These are phyloP conservation scores for Heliosperma pusillum DNA, from an alignment of 148 eudicot genomes.

Conservation along the genomic window DNA sequence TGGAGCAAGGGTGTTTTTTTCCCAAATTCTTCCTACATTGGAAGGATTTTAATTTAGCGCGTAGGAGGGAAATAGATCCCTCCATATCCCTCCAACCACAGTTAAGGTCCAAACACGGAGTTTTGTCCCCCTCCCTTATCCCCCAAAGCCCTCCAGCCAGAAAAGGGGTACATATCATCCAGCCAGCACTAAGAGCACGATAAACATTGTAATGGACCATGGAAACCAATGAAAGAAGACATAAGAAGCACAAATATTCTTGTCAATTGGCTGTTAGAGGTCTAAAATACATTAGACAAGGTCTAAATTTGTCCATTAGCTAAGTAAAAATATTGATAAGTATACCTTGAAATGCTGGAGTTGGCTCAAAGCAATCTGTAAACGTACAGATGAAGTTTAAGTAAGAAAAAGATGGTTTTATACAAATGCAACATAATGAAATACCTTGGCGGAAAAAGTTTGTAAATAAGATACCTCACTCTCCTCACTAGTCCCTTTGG, in stretches of 20 bases:
- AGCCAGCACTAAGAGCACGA: not conserved
- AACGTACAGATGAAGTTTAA: conserved; percentile 11
- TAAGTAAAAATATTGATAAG: too few relatives aligned
- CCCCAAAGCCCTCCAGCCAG: not conserved
- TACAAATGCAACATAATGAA: not conserved
- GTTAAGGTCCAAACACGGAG: not conserved
- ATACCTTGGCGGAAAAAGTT: not conserved
- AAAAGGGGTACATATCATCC: not conserved
- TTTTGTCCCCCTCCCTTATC: not conserved
- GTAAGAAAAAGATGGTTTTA: conserved; percentile 2
- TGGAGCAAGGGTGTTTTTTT: not conserved
- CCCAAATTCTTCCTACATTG: not conserved
- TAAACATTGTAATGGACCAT: not conserved
- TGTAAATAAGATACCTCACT: conserved; percentile 47
- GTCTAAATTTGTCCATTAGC: not conserved
- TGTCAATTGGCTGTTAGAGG: not conserved
- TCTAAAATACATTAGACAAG: not conserved
- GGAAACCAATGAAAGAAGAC: not conserved
- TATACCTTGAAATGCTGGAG: conserved; percentile 73
- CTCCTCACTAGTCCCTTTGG: conserved; percentile 79
- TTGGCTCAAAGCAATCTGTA: conserved; percentile 69
- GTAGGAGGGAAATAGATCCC: not conserved
- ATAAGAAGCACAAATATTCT: not conserved
- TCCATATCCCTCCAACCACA: not conserved
- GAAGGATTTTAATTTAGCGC: not conserved